These are phyloP conservation scores for Crithidia sp. DNA, from an alignment of 208 protist species.

Conservation along the genomic window DNA sequence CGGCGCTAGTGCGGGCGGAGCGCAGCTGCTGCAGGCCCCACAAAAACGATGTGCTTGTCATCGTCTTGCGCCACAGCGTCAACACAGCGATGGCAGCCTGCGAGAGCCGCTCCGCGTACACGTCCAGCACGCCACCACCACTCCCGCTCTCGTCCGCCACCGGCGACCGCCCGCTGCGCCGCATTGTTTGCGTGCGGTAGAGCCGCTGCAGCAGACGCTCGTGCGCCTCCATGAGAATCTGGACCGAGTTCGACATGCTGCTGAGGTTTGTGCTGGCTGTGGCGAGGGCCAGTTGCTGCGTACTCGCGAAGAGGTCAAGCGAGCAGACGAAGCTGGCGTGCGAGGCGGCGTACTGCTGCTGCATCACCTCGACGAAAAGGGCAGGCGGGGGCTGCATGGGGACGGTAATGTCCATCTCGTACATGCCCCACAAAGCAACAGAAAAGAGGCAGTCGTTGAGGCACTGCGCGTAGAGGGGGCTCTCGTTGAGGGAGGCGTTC, in stretches of 20 bases:
- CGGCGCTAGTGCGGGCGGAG: not conserved
- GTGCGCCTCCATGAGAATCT: constrained; percentile 31
- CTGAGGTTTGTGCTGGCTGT: constrained; percentile 22
- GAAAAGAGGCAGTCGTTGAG: constrained; percentile 38
- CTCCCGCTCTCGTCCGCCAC: not conserved
- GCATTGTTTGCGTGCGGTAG: constrained; percentile 6
- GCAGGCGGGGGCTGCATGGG: constrained; percentile 32
- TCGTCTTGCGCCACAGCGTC: constrained; percentile 37
- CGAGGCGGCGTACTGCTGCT: constrained; percentile 23
- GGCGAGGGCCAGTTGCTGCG: constrained; percentile 32
- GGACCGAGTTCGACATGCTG: constrained; percentile 23
- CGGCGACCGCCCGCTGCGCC: constrained; percentile 5
- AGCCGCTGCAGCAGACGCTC: constrained; percentile 30
- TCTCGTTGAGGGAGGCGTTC: constrained; percentile 4
- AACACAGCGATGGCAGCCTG: constrained; percentile 29
- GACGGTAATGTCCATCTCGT: constrained; percentile 34
- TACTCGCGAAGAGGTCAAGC: constrained; percentile 32
- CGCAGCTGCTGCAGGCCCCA: constrained; percentile 33
- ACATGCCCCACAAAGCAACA: constrained; percentile 35
- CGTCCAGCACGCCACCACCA: not conserved
- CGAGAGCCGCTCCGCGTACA: constrained; percentile 23
- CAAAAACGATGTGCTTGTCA: constrained; percentile 26
- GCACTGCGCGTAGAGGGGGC: constrained; percentile 34
- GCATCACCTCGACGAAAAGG: constrained; percentile 25
- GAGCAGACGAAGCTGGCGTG: constrained; percentile 17